These are phyloP conservation scores for Pyrenophora teres DNA, from an alignment of 2,329 filamentous ascomycete genomes.

Conservation along the genomic window DNA sequence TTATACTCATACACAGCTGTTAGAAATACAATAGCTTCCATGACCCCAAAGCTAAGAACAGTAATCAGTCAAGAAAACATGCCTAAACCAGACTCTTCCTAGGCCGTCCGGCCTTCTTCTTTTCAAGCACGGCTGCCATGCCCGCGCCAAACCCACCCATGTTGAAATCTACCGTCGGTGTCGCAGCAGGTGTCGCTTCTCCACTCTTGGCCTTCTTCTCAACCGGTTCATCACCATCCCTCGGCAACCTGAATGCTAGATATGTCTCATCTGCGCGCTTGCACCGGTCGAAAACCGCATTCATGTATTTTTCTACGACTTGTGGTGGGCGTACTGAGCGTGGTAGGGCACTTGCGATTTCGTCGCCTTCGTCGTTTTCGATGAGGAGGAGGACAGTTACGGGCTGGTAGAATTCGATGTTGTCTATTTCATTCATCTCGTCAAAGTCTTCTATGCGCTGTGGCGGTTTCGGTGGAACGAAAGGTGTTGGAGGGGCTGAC, in stretches of 20 bases:
- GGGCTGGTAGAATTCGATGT: conserved; percentile 67
- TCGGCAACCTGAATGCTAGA: conserved; percentile 61
- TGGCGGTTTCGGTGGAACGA: conserved; percentile 34
- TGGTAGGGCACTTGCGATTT: conserved; percentile 52
- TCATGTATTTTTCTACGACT: conserved; percentile 47
- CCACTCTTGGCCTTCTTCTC: conserved; percentile 24
- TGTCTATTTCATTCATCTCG: conserved; percentile 53
- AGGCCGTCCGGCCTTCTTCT: conserved; percentile 32
- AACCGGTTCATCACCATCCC: conserved; percentile 36
- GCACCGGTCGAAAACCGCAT: conserved; percentile 58
- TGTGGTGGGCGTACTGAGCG: conserved; percentile 58
- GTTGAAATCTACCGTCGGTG: conserved; percentile 23
- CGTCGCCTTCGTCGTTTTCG: conserved; percentile 57
- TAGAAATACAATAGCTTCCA: no score
- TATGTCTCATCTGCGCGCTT: conserved; percentile 60
- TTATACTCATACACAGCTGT: conserved; percentile 8
- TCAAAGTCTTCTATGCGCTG: conserved; percentile 45
- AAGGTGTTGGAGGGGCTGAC: conserved; percentile 19
- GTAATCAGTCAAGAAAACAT: no score
- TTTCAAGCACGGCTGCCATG: conserved; percentile 15
- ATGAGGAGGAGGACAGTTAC: conserved; percentile 67
- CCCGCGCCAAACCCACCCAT: conserved; percentile 16
- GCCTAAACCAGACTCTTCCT: conserved; percentile 30
- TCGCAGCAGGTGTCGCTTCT: conserved; percentile 27
- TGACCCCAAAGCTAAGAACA: no score